phyloP scores from a whole-genome alignment of 2,329 filamentous ascomycete genomes.

The Colletotrichum chrysophilum region DNA sequence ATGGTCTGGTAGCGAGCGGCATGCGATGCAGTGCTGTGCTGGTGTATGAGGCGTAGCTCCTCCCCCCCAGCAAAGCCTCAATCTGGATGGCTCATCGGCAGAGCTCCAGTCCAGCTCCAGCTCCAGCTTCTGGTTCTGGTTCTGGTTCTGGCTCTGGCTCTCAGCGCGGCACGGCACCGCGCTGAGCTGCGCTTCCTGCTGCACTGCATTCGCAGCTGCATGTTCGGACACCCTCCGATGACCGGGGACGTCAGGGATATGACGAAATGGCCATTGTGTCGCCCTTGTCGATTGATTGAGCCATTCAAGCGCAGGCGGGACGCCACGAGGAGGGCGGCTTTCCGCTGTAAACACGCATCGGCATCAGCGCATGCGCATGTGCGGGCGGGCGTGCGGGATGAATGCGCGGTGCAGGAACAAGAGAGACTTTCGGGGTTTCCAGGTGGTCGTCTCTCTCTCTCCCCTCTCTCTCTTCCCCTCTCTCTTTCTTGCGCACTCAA shows the following conservation, averaged over 20 bases:
- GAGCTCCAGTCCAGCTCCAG: neutral
- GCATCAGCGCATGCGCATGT: neutral
- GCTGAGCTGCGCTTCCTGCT: neutral
- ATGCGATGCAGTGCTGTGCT: neutral
- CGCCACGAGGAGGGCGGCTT: neutral
- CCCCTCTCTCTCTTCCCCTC: too few relatives aligned
- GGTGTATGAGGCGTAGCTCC: neutral
- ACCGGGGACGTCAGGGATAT: neutral
- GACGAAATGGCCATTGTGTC: neutral
- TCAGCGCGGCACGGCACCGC: neutral
- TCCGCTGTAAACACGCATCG: neutral
- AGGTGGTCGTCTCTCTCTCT: neutral
- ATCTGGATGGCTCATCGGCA: neutral
- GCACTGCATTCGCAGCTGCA: neutral
- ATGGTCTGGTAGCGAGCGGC: neutral
- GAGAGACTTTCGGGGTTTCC: neutral
- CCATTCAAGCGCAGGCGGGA: neutral
- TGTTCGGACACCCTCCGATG: slow-evolving; percentile 17
- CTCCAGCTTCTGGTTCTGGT: neutral
- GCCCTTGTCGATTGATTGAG: neutral
- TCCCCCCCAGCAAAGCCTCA: neutral
- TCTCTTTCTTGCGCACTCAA: neutral
- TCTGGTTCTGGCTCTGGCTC: neutral
- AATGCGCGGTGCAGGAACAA: neutral
- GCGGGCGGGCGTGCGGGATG: neutral